Base-by-base conservation (phyloP, 139 green algal species). In the Chlamydomonas asymmetrica region DNA sequence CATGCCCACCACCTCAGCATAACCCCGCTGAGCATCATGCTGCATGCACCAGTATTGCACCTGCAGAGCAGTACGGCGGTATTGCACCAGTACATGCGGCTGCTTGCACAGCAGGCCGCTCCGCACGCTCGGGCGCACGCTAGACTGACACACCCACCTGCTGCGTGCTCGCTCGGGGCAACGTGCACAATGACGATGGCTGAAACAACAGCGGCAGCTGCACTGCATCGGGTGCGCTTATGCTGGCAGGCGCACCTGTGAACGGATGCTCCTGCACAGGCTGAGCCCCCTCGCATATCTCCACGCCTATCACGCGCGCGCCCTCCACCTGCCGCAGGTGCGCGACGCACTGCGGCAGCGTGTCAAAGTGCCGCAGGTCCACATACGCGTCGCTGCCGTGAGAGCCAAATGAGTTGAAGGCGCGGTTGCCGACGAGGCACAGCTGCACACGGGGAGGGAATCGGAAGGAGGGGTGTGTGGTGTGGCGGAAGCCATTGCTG, bases 321-420 rank as follows among this genome's bases (percentile, higher is more conserved):
- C 87, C 72, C 60, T 89, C 65, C n/a, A 74, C 56, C 13, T 81
- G 35, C 32, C 75, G 82, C 22, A 87, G 43, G 25, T 87, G 75
- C 32, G 61, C 35, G 22, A 77, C 61, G 62, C 91, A 97, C 23
- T 92, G 77, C 39, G 91, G 75, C 39, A 98, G 78, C 2, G 79
- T 93, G 18, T 54, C n/a, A 62, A 90, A 96, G 83, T 97, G 89
- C n/a, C 69, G 70, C 45, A 89, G 64, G 1, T 75, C 61, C 34
- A 82, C 41, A 39, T 76, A 57, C 7, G 70, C 70, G 34, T 76
- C 70, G 6, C 91, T 76, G 18, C 95, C 95, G 66, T 98, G 95
- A 13, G 77, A 87, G 0, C 95, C 95, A 80, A 98, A 98, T 1
- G 88, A 91, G 73, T 95, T 96, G 88, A 93, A 98, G 18, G 92